Percentiles rank a stretch among this genome's conserved stretches.
Conservation (phyloP, 2,329 filamentous ascomycete genomes). For the Rosellinia necatrix region DNA sequence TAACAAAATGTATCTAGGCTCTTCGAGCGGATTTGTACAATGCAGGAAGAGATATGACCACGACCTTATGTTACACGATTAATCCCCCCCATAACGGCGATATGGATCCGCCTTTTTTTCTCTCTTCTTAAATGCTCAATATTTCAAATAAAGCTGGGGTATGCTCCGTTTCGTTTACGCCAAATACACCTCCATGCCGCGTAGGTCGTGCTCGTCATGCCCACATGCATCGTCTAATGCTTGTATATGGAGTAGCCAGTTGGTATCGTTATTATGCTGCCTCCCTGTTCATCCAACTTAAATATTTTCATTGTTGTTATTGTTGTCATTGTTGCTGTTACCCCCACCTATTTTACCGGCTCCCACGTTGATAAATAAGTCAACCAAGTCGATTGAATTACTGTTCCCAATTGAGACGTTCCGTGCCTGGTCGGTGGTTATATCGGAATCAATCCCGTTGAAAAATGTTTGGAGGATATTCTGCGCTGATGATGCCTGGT, state of each 20-base stretch:
- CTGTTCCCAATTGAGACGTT: constrained; percentile 49
- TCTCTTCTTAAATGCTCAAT: constrained; percentile 22
- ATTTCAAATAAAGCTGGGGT: constrained; percentile 15
- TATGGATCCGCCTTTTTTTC: constrained; percentile 17
- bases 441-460: constrained; percentile 42
- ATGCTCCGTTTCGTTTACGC: constrained; percentile 22
- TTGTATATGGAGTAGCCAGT: constrained; percentile 12
- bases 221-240: constrained; percentile 13
- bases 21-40: constrained; percentile 22
- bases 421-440: constrained; percentile 44
- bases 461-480: constrained; percentile 60
- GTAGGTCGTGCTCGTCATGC: constrained; percentile 8
- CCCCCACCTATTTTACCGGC: constrained; percentile 32
- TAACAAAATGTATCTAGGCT: constrained; percentile 13
- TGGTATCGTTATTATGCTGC: constrained; percentile 9
- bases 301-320: constrained; percentile 19
- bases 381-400: constrained; percentile 57
- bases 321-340: constrained; percentile 14
- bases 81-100: neutral
- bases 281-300: constrained; percentile 1
- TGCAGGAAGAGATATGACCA: constrained; percentile 10
- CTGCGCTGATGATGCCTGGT: constrained; percentile 59
- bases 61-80: neutral
- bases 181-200: constrained; percentile 19
- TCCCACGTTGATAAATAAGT: constrained; percentile 49